phyloP scores from a whole-genome alignment of 192 early-diverging fungal species.

The Blastocladiella britannica region DNA sequence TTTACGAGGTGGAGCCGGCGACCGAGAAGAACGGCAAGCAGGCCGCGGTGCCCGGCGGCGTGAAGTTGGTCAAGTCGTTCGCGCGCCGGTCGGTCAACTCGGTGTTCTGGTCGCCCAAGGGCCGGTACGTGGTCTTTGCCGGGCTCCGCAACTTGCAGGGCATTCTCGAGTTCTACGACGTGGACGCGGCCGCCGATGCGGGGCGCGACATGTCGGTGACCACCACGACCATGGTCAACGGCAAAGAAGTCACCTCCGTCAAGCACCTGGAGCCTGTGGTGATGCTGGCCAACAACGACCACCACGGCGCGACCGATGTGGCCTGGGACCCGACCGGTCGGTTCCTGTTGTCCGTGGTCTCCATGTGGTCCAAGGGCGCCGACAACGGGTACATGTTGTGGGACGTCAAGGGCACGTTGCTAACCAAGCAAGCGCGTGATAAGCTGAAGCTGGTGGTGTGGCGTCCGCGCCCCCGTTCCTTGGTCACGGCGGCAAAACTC shows the following conservation, averaged over 20 bases:
- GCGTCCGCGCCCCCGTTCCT: constrained; percentile 75
- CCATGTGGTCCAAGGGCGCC: constrained; percentile 60
- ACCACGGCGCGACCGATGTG: constrained; percentile 85
- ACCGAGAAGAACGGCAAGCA: constrained; percentile 37
- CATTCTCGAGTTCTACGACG: constrained; percentile 86
- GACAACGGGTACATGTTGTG: constrained; percentile 86
- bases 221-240: not conserved
- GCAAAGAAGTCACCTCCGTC: not conserved
- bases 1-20: constrained; percentile 6
- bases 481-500: constrained; percentile 57
- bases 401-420: constrained; percentile 68
- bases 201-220: constrained; percentile 22
- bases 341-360: constrained; percentile 67
- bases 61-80: constrained; percentile 65
- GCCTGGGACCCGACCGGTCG: constrained; percentile 99
- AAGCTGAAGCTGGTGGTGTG: constrained; percentile 84
- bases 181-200: constrained; percentile 29
- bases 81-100: constrained; percentile 62
- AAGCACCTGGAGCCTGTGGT: constrained; percentile 36
- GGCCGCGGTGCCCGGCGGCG: constrained; percentile 28
- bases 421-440: constrained; percentile 52
- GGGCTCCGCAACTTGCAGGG: constrained; percentile 53
- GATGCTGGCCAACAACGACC: constrained; percentile 55
- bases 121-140: constrained; percentile 73
- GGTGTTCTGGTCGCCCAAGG: constrained; percentile 88